Base-by-base conservation (phyloP, 352 stramenopile genomes). In the Phytophthora fragariae region DNA sequence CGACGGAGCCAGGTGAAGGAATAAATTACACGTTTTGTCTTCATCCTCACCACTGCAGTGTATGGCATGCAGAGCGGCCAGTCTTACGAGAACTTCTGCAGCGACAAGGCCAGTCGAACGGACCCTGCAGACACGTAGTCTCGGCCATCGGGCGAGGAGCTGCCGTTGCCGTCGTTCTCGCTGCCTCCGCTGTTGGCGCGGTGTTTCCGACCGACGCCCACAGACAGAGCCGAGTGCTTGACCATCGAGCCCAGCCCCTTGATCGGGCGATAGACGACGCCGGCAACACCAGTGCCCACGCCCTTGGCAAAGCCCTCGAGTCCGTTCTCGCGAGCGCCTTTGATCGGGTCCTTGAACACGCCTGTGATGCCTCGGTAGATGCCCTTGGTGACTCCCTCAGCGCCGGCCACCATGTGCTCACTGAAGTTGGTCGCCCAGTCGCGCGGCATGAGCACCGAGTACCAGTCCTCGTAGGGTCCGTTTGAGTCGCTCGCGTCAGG, bases 261-360 rank as follows among this genome's bases (percentile, higher is more conserved):
- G 57, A 93, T 92, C 9, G 88, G 88, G 5, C 82, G 83, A 46
- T 91, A 92, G 27, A 95, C 80, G 14, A 91, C 84, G 31, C 88
- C 88, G 2, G 78, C 86, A 27, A 95, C 78, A n/a, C 88, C 88
- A 9, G 72, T 86, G 11, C 86, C 85, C 2, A 95, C 77, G 33
- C 86, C 88, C 62, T 92, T 93, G 17, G 88, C 88, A 37, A 95
- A 93, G 4, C 86, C 88, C 21, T 88, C 86, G 37, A 93, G 52
- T 4, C 88, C 88, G 10, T 87, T 90, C 65, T 88, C 77, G 66
- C 90, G 91, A 24, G 88, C 88, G 57, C 86, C 88, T 62, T 84
- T 83, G 70, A 95, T 93, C 54, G 86, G 88, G 44, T 95, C 86
- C 52, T 92, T 93, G 80, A 87, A 92, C 6, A 95, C 79, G 24